These are phyloP conservation scores for Sordaria brevicollis DNA, from an alignment of 495 filamentous ascomycete genomes.

Conservation along the genomic window DNA sequence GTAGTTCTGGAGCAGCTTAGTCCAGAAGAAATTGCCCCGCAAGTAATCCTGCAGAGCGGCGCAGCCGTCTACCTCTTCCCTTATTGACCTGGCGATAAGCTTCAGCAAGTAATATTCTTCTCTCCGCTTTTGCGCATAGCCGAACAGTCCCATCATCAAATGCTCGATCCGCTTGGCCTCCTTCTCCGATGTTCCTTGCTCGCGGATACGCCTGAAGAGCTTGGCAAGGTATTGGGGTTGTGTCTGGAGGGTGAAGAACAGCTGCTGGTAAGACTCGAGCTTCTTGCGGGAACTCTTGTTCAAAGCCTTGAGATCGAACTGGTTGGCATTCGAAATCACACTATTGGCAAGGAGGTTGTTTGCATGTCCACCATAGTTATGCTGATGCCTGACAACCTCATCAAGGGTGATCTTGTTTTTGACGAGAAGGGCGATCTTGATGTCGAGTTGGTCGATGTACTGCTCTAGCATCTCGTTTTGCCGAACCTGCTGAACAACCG, in stretches of 20 bases:
- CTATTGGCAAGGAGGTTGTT: constrained; percentile 78
- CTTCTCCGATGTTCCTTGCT: constrained; percentile 79
- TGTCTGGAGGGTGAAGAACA: constrained; percentile 96
- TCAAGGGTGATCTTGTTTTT: constrained; percentile 99
- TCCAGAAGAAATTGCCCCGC: constrained; percentile 87
- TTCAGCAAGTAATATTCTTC: constrained; percentile 97
- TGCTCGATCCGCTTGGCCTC: constrained; percentile 87
- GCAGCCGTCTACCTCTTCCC: constrained; percentile 75
- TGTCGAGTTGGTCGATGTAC: constrained; percentile 95
- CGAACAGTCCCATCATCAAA: constrained; percentile 93
- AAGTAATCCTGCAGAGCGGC: constrained; percentile 71
- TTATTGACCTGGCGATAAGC: constrained; percentile 69
- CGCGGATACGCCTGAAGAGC: constrained; percentile 73
- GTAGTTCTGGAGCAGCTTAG: constrained; percentile 75
- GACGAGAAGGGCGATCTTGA: constrained; percentile 96
- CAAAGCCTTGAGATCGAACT: constrained; percentile 91
- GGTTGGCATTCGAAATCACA: constrained; percentile 78
- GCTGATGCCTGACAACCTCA: constrained; percentile 95
- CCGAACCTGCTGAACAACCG: constrained; percentile 90
- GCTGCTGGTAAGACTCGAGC: constrained; percentile 90
- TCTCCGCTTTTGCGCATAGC: constrained; percentile 89
- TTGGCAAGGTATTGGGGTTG: constrained; percentile 89
- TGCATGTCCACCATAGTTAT: constrained; percentile 87
- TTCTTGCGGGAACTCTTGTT: constrained; percentile 95
- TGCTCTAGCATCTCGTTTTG: constrained; percentile 96